Percentiles rank a stretch among this genome's conserved stretches.
phyloP scores from a whole-genome alignment of 768 basidiomycete species.

The Pseudohyphozyma bogoriensis region DNA sequence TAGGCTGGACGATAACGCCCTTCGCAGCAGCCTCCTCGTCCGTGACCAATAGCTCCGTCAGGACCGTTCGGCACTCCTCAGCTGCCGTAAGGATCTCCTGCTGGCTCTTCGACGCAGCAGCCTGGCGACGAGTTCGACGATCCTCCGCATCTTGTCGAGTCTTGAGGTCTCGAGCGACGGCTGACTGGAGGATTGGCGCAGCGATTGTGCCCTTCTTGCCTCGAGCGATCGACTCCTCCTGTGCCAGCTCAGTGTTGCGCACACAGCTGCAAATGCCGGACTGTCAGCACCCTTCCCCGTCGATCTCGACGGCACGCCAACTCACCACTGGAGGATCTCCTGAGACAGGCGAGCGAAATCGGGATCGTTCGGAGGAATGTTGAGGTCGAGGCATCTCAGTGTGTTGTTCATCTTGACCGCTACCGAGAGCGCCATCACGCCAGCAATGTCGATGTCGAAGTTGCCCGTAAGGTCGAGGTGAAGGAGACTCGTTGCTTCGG shows the following conservation, averaged over 20 bases:
- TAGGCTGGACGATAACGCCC: constrained; percentile 7
- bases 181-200: constrained; percentile 39
- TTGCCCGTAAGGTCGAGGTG: constrained; percentile 59
- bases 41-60: constrained; percentile 15
- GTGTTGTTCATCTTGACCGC: constrained; percentile 70
- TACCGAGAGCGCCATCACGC: constrained; percentile 80
- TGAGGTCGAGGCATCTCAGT: constrained; percentile 85
- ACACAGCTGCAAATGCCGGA: constrained; percentile 50
- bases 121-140: constrained; percentile 55
- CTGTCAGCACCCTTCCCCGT: neutral
- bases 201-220: constrained; percentile 37
- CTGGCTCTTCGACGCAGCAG: constrained; percentile 8
- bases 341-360: constrained; percentile 57
- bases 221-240: constrained; percentile 21
- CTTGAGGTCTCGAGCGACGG: constrained; percentile 39
- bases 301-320: constrained; percentile 34
- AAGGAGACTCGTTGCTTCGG: constrained; percentile 72
- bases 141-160: constrained; percentile 32
- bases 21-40: constrained; percentile 7
- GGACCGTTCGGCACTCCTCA: constrained; percentile 16
- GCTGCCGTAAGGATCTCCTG: constrained; percentile 24
- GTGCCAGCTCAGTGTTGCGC: constrained; percentile 78
- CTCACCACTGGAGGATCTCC: constrained; percentile 60
- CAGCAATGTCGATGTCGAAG: constrained; percentile 61
- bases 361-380: constrained; percentile 54